These are phyloP conservation scores for Glarea lozoyensis DNA, from an alignment of 495 filamentous ascomycete genomes.

Conservation along the genomic window DNA sequence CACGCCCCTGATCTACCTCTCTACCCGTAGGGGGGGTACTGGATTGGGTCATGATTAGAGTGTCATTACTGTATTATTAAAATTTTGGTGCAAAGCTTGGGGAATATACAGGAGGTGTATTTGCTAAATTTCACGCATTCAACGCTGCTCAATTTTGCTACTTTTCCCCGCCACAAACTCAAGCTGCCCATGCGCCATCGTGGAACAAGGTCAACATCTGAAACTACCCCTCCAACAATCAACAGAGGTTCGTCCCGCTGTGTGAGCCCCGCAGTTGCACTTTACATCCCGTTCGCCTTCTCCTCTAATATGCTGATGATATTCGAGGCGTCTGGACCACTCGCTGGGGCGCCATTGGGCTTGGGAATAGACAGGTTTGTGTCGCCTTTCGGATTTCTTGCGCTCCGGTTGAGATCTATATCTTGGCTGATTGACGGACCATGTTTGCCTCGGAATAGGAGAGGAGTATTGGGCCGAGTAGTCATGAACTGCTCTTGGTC, in stretches of 20 bases:
- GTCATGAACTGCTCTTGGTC: conserved; percentile 40
- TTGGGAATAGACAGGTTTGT: conserved; percentile 16
- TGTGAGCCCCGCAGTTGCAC: background rate
- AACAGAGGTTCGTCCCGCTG: background rate
- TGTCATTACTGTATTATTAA: too few relatives aligned
- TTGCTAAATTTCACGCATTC: too few relatives aligned
- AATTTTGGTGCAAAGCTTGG: too few relatives aligned
- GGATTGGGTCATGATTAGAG: too few relatives aligned
- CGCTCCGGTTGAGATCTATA: conserved; percentile 25
- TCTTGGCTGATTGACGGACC: conserved; percentile 25
- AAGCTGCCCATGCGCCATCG: too few relatives aligned
- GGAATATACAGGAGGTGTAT: too few relatives aligned
- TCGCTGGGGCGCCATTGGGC: conserved; percentile 22
- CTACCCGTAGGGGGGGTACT: too few relatives aligned
- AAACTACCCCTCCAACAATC: too few relatives aligned
- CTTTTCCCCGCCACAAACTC: too few relatives aligned
- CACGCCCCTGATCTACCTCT: too few relatives aligned
- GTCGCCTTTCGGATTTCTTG: conserved; percentile 7
- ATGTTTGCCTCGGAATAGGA: conserved; percentile 33
- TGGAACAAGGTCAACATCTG: too few relatives aligned
- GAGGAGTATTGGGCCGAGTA: conserved; percentile 45
- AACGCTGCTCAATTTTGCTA: too few relatives aligned
- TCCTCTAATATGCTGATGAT: conserved; percentile 34
- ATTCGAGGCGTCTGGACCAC: conserved; percentile 26
- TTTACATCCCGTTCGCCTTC: conserved; percentile 28